Base-by-base conservation (phyloP, 768 basidiomycete species). In the Phlebiopsis flavidoalba region DNA sequence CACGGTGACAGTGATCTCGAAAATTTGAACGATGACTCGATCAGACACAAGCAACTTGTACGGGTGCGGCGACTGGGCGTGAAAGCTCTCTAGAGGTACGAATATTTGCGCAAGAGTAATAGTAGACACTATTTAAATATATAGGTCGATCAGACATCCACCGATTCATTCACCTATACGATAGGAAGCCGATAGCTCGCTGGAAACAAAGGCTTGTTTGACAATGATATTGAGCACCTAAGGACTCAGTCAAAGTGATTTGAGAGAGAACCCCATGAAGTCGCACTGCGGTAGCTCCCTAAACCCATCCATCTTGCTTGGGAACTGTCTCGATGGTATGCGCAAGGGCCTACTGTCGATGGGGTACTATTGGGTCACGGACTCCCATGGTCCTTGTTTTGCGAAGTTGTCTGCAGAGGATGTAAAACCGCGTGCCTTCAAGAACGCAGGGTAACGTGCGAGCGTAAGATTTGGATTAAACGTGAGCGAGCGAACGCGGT, bases 401-500 rank as follows among this genome's bases (percentile, higher is more conserved):
- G 62, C 62, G 22, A 78, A 63, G 8, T 68, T 71, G 35, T 63
- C 60, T 0, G 72, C 66, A 0, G 79, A 76, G 15, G 65, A 70
- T 1, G 69, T 67, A 67, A 77, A 80, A 1, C 80, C 80, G 0
- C 80, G 70, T 3, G 77, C 79, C 0, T 66, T 59, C 35, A 82
- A 75, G 65, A 77, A 81, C 1, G 63, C 72, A 0, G 66, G 61
- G 3, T 74, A 75, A 77, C 4, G 77, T 76, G 43, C 80, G 74
- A n/a, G n/a, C n/a, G n/a, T n/a, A n/a, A n/a, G n/a, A n/a, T n/a
- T n/a, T n/a, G n/a, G n/a, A n/a, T n/a, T n/a, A n/a, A n/a, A n/a
- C n/a, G n/a, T n/a, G n/a, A n/a, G n/a, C n/a, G n/a, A 8, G 77
- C 79, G 61, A 82, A 83, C 7, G 77, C 66, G 0, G 76, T 70